A percentile compares a stretch with the other conserved stretches of the same genome.
Conservation (phyloP, 2,329 filamentous ascomycete species). For the Hymenoscyphus fructigenus region DNA sequence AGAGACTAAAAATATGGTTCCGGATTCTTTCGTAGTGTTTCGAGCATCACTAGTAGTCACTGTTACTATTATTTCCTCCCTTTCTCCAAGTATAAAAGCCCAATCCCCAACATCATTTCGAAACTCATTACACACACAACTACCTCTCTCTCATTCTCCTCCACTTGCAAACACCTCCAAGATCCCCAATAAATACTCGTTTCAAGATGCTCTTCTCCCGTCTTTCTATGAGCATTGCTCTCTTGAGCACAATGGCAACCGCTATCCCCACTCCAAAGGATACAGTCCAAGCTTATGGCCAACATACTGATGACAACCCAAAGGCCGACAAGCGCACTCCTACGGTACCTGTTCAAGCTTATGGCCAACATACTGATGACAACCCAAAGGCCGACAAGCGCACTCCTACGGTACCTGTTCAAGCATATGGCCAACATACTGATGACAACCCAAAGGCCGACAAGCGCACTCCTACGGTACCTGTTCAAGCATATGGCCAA, state of each 20-base stretch:
- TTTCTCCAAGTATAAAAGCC: not conserved
- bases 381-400: not conserved
- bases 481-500: conserved; percentile 7
- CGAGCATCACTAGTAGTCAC: not conserved
- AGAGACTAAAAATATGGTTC: too few relatives aligned
- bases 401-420: not conserved
- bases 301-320: conserved; percentile 3
- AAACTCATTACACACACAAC: not conserved
- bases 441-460: not conserved
- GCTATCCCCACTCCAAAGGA: conserved; percentile 1
- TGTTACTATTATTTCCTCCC: not conserved
- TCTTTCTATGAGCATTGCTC: conserved; percentile 2
- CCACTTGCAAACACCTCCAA: not conserved
- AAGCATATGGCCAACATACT: conserved; percentile 7
- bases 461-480: not conserved
- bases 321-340: not conserved
- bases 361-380: conserved; percentile 6
- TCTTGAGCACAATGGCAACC: not conserved
- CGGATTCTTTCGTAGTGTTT: too few relatives aligned
- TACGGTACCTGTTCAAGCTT: conserved; percentile 5
- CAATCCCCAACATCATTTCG: not conserved
- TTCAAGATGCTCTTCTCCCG: conserved; percentile 6
- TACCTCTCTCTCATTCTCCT: not conserved
- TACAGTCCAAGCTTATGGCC: conserved; percentile 3
- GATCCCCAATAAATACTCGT: not conserved